Evolutionary conservation across 768 basidiomycete species (phyloP).

Genomic region (Kwoniella europaea): DNA sequence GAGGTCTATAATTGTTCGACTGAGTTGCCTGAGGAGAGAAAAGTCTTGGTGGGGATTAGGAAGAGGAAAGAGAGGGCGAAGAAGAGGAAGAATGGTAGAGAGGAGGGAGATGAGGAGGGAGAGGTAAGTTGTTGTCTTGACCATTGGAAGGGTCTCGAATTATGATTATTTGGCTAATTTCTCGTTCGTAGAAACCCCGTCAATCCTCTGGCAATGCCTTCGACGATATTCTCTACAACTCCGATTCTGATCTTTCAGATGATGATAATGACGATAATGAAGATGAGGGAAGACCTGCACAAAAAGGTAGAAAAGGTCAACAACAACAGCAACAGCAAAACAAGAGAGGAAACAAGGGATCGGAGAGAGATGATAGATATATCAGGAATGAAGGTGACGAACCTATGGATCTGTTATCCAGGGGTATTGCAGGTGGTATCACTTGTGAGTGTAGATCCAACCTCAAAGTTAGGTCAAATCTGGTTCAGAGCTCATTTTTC

Average conservation of each 20-base stretch:
- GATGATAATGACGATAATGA: constrained; percentile 56
- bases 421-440: constrained; percentile 61
- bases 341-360: constrained; percentile 49
- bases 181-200: constrained; percentile 61
- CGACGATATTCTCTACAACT: constrained; percentile 95
- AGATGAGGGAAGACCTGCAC: constrained; percentile 4
- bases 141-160: background rate
- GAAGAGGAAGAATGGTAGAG: constrained; percentile 71
- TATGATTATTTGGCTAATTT: background rate
- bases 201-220: constrained; percentile 81
- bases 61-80: constrained; percentile 94
- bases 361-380: constrained; percentile 64
- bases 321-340: constrained; percentile 24
- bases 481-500: background rate
- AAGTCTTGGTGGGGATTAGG: constrained; percentile 90
- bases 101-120: constrained; percentile 62
- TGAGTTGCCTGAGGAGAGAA: constrained; percentile 70
- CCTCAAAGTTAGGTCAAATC: background rate
- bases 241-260: constrained; percentile 85
- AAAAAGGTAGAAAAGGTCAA: constrained; percentile 27
- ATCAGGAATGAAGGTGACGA: constrained; percentile 86
- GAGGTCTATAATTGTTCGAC: constrained; percentile 70
- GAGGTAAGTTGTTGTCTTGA: constrained; percentile 58
- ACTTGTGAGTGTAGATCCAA: constrained; percentile 45
- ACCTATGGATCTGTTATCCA: constrained; percentile 91